These are phyloP conservation scores for Phoenix roebelenii DNA, from an alignment of 176 grass and related monocot genomes.

Conservation along the genomic window DNA sequence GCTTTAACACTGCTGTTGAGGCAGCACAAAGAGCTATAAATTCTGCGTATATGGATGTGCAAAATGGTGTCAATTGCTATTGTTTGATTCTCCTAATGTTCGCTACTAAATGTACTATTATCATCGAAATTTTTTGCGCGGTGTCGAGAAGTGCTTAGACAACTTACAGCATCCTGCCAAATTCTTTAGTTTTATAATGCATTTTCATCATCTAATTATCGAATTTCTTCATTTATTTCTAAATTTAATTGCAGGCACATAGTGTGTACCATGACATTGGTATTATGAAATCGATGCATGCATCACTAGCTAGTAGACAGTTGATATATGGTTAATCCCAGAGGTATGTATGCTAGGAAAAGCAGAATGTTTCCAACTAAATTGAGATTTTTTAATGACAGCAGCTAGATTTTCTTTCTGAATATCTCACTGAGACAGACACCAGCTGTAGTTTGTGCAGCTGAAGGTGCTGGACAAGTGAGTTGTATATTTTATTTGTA, in stretches of 20 bases:
- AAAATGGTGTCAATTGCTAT: too few species aligned
- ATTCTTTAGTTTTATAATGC: too few species aligned
- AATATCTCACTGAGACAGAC: too few species aligned
- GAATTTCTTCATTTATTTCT: too few species aligned
- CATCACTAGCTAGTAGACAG: conserved; percentile 93
- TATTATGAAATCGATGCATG: conserved; percentile 92
- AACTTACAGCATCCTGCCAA: not conserved
- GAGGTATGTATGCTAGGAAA: conserved; percentile 36
- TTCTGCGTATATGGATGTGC: conserved; percentile 89
- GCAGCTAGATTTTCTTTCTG: too few species aligned
- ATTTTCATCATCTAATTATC: too few species aligned
- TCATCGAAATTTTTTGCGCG: too few species aligned
- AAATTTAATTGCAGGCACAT: conserved; percentile 30
- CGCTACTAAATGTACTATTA: too few species aligned
- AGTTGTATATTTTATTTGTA: not conserved
- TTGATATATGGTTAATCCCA: conserved; percentile 85
- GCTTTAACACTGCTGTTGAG: conserved; percentile 89
- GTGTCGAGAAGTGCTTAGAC: not conserved
- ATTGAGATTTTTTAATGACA: too few species aligned
- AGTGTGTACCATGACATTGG: conserved; percentile 92
- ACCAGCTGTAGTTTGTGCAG: conserved; percentile 61
- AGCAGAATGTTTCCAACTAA: too few species aligned
- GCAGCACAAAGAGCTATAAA: conserved; percentile 85
- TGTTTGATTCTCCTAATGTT: too few species aligned
- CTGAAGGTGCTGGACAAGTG: conserved; percentile 96